Evolutionary conservation across 495 filamentous ascomycete species (phyloP).

Genomic region (Trichoderma erinaceum): DNA sequence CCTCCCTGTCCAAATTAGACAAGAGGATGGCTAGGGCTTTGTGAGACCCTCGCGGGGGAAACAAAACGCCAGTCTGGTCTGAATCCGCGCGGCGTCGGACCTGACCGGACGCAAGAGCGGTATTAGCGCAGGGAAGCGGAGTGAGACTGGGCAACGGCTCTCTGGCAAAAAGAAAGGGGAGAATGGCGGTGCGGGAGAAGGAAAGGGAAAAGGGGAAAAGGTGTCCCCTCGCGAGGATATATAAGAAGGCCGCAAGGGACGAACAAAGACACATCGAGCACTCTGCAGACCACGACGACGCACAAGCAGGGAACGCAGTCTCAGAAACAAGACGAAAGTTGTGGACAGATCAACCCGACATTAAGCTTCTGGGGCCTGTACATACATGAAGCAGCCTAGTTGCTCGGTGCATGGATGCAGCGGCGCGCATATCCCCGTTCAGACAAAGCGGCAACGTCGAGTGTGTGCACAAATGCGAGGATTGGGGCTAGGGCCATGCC

Average conservation of each 20-base stretch:
- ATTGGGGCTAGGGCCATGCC: not conserved
- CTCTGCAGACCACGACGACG: not conserved
- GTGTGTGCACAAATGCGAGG: not conserved
- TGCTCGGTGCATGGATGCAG: slow-evolving; percentile 2
- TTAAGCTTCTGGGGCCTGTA: slow-evolving; percentile 6
- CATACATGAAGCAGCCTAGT: not conserved
- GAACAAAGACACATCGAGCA: not conserved
- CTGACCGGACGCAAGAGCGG: not conserved
- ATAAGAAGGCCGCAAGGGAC: not conserved
- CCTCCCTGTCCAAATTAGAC: not conserved
- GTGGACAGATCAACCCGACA: not conserved
- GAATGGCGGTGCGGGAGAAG: not conserved
- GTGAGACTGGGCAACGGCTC: not conserved
- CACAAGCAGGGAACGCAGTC: not conserved
- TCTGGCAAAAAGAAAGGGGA: not conserved
- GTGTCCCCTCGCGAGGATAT: not conserved
- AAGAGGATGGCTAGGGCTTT: not conserved
- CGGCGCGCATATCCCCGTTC: not conserved
- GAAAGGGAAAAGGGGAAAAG: not conserved
- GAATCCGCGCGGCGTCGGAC: not conserved
- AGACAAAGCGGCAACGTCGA: not conserved
- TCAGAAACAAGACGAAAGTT: not conserved
- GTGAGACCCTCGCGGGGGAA: not conserved
- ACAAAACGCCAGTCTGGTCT: not conserved
- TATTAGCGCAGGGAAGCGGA: slow-evolving; percentile 1